A percentile compares a stretch with the other conserved stretches of the same genome.
These are phyloP conservation scores for Russula sp. DNA, from an alignment of 768 basidiomycete genomes.

Conservation along the genomic window DNA sequence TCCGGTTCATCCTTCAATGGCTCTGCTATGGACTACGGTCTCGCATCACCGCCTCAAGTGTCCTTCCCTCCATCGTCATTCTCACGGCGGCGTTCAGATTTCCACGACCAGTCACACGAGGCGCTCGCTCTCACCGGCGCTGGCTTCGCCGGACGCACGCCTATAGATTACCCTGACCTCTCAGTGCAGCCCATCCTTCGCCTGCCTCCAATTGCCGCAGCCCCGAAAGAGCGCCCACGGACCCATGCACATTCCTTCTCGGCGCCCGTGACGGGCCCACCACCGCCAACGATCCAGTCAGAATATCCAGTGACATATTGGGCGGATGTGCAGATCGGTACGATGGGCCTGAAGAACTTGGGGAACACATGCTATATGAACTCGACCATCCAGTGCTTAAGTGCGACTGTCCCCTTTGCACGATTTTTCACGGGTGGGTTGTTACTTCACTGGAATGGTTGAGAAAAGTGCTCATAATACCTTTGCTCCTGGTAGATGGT, in stretches of 20 bases:
- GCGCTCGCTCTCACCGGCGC: slow-evolving; percentile 36
- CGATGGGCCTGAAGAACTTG: slow-evolving; percentile 87
- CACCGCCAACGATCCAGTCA: slow-evolving; percentile 61
- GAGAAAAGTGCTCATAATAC: neutral
- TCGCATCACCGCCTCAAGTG: slow-evolving; percentile 69
- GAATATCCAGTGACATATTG: slow-evolving; percentile 83
- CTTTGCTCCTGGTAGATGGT: slow-evolving; percentile 45
- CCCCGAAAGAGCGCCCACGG: slow-evolving; percentile 70
- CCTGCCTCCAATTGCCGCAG: slow-evolving; percentile 74
- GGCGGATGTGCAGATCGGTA: slow-evolving; percentile 72
- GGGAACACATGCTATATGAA: slow-evolving; percentile 99
- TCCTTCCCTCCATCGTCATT: slow-evolving; percentile 77
- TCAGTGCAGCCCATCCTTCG: slow-evolving; percentile 55
- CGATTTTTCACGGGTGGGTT: slow-evolving; percentile 81
- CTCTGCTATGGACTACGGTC: slow-evolving; percentile 35
- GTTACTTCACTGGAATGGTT: neutral
- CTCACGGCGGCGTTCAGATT: slow-evolving; percentile 68
- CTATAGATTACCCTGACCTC: slow-evolving; percentile 81
- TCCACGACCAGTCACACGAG: slow-evolving; percentile 71
- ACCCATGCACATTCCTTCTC: slow-evolving; percentile 35
- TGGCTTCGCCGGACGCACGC: slow-evolving; percentile 40
- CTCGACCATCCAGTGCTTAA: slow-evolving; percentile 93
- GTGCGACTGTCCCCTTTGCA: slow-evolving; percentile 89
- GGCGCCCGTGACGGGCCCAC: slow-evolving; percentile 38
- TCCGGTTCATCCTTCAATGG: slow-evolving; percentile 39